These are phyloP conservation scores for bread wheat (Triticum aestivum) DNA, from an alignment of 176 grass and related monocot species.

Conservation along the genomic window IWGSC_CS_RefSeq_v2.1 NC_057810.1:74402283-74402782, in stretches of 20 bases:
- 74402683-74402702: background rate
- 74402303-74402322: background rate
- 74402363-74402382: background rate
- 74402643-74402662: background rate
- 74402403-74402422: background rate
- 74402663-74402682: background rate
- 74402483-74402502: background rate
- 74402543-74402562: background rate
- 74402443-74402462: background rate
- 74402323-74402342: background rate
- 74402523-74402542: background rate
- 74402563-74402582: background rate
- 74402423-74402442: background rate
- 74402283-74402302: background rate
- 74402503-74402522: background rate
- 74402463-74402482: background rate
- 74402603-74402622: background rate
- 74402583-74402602: no score
- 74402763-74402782: conserved; percentile 17
- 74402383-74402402: background rate
- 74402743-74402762: background rate
- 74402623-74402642: background rate
- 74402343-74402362: background rate
- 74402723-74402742: background rate
- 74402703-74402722: background rate